Evolutionary conservation across 495 filamentous ascomycete genomes (phyloP).

Genomic region (Aspergillus carlsbadensis): DNA sequence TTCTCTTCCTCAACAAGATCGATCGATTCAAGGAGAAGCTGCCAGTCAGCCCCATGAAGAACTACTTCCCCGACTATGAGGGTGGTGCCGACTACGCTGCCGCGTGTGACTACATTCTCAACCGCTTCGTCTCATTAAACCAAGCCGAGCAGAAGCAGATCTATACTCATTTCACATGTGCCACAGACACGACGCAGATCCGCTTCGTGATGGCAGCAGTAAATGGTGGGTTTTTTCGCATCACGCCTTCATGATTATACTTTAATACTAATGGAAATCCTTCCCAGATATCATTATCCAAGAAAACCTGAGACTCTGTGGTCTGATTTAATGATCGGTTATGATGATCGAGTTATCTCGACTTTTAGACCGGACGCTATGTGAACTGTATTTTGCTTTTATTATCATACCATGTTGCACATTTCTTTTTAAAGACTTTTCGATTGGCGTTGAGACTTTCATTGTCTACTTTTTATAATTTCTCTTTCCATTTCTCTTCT

Average conservation of each 20-base stretch:
- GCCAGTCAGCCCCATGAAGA: conserved; percentile 98
- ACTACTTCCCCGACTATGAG: conserved; percentile 99
- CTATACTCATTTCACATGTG: conserved; percentile 99
- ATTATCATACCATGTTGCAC: conserved; percentile 28
- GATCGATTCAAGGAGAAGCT: conserved; percentile 99
- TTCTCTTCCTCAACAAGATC: conserved; percentile 99
- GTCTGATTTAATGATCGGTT: conserved; percentile 77
- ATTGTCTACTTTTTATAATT: conserved; percentile 30
- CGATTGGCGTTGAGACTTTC: conserved; percentile 44
- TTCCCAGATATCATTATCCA: conserved; percentile 96
- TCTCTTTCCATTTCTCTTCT: conserved; percentile 20
- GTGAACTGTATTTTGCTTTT: conserved; percentile 27
- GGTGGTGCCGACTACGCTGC: conserved; percentile 88
- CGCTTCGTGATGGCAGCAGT: conserved; percentile 99
- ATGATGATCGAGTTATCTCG: conserved; percentile 30
- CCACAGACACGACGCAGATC: conserved; percentile 96
- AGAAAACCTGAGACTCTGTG: conserved; percentile 97
- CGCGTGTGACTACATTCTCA: conserved; percentile 95
- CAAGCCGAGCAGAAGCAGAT: conserved; percentile 99
- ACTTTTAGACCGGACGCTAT: conserved; percentile 40
- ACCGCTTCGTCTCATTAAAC: conserved; percentile 94
- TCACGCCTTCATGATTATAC: neutral
- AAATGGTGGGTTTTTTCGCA: conserved; percentile 69
- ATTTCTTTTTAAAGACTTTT: conserved; percentile 33
- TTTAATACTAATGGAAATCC: conserved; percentile 5